Percentiles rank a stretch among this genome's conserved stretches.
Evolutionary conservation across 371 early-diverging fungal genomes (phyloP).

Genomic region (Basidiobolus meristosporus): DNA sequence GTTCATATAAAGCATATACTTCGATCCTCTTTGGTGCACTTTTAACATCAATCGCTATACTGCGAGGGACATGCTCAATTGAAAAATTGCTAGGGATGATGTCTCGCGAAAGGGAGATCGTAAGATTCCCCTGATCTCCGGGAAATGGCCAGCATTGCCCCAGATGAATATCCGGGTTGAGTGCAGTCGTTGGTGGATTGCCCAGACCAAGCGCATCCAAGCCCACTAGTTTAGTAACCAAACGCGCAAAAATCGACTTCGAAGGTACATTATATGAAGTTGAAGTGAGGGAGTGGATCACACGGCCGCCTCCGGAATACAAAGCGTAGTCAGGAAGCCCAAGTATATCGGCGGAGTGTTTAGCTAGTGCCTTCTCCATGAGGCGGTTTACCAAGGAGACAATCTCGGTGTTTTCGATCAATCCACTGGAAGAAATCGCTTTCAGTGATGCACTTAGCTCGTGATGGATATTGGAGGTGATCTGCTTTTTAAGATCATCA

Average conservation of each 20-base stretch:
- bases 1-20: conserved; percentile 29
- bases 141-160: conserved; percentile 59
- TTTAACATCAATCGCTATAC: conserved; percentile 21
- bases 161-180: conserved; percentile 25
- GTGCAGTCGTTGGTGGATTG: conserved; percentile 19
- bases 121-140: conserved; percentile 33
- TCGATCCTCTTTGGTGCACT: conserved; percentile 44
- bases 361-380: no score
- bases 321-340: conserved; percentile 49
- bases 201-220: conserved; percentile 4
- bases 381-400: no score
- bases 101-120: conserved; percentile 25
- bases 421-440: no score
- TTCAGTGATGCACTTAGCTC: no score
- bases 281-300: conserved; percentile 37
- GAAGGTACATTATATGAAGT: conserved; percentile 13
- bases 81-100: conserved; percentile 35
- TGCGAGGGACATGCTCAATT: conserved; percentile 39
- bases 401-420: no score
- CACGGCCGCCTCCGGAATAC: conserved; percentile 33
- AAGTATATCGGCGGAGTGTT: conserved; percentile 24
- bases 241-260: conserved; percentile 12
- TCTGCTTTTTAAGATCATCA: no score
- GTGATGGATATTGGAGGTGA: no score
- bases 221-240: conserved; percentile 6